Base-by-base conservation (phyloP, 805 yeast species). In the Kodamaea kaohsiungensis region DNA sequence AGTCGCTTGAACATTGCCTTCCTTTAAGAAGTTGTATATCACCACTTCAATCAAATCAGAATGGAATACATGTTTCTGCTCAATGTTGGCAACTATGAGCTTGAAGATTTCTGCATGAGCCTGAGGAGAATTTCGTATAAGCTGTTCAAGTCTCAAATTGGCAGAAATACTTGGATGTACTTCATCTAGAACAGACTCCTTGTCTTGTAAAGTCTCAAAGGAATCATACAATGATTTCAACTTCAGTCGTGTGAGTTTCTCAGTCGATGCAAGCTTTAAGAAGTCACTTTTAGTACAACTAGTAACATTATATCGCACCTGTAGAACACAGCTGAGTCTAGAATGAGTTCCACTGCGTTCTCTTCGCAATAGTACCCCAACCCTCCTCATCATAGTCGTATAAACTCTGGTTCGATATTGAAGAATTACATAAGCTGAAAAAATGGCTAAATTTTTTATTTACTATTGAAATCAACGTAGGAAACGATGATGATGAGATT, bases 1-100 rank as follows among this genome's bases (percentile, higher is more conserved):
- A 7, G 63, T 66, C 2, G 69, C 71, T 10, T 53, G 54, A 18
- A 72, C 37, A 33, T 67, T 61, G n/a, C 57, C 56, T 5, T 45
- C 39, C 19, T 46, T 43, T 15, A 73, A 40, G 16, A 70, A 60
- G 22, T 58, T 54, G 48, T 51, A 60, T 35, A 72, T 15, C 49
- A 59, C 65, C 2, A 59, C 53, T 52, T 73, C 73, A 17, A 68
- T 43, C 22, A 67, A 49, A 5, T 56, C 57, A 8, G 55, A 17
- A 17, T 58, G 53, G 10, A 65, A 49, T 16, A n/a, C 18, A 22
- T 27, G 27, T 13, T 42, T 46, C 2, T 51, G 35, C 13, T 38
- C 22, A 15, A 39, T n/a, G n/a, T 53, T 55, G 15, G 48, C 38
- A 13, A 53, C 43, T 10, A 59, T 48, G 39, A 50, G 53, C 27